Evolutionary conservation across 2,329 filamentous ascomycete species (phyloP).

Genomic region (Arthrobotrys musiformis): DNA sequence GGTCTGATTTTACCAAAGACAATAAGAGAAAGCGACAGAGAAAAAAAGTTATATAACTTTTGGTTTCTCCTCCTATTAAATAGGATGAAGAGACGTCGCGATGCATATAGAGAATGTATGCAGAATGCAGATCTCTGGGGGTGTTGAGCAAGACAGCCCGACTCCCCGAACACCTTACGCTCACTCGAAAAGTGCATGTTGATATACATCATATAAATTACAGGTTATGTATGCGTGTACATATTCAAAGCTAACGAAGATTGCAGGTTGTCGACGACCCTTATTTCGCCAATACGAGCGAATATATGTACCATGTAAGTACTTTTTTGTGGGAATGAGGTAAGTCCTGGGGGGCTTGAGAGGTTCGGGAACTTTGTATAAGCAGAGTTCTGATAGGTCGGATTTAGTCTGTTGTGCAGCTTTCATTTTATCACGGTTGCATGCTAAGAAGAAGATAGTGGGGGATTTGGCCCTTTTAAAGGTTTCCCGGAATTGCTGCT

Average conservation of each 20-base stretch:
- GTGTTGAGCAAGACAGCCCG: slow-evolving; percentile 15
- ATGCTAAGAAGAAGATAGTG: slow-evolving; percentile 14
- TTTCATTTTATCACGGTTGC: neutral
- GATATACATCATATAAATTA: neutral
- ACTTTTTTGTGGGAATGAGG: slow-evolving; percentile 6
- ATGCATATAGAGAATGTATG: slow-evolving; percentile 12
- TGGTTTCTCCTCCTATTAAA: neutral
- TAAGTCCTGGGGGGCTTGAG: slow-evolving; percentile 8
- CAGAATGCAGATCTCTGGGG: slow-evolving; percentile 27
- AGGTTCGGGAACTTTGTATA: slow-evolving; percentile 10
- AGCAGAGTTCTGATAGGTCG: slow-evolving; percentile 20
- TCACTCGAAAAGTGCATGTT: neutral
- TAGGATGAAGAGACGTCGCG: neutral
- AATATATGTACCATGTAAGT: slow-evolving; percentile 1
- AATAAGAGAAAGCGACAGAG: too few relatives aligned
- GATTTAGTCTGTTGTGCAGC: neutral
- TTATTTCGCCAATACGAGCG: neutral
- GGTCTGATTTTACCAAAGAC: slow-evolving; percentile 5
- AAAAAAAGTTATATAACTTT: neutral
- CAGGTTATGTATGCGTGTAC: neutral
- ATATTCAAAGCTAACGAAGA: neutral
- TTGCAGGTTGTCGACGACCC: neutral
- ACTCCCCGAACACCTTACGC: slow-evolving; percentile 25
- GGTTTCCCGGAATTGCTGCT: slow-evolving; percentile 31
- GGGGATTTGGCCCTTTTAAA: slow-evolving; percentile 48